phyloP scores from a whole-genome alignment of 768 basidiomycete species.

The Imleria badia region DNA sequence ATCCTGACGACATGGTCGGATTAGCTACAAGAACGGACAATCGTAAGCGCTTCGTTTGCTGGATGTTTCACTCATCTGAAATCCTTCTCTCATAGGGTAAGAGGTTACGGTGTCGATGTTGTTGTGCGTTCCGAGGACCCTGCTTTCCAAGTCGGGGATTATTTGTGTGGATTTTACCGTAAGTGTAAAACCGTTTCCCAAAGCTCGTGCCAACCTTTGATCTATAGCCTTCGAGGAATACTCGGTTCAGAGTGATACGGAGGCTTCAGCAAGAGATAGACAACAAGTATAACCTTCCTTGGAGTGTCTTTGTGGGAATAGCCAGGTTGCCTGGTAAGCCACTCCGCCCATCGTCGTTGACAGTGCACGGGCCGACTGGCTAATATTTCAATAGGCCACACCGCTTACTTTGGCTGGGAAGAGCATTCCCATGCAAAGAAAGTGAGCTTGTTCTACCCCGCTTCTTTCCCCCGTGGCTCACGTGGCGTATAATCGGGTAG shows the following conservation, averaged over 20 bases:
- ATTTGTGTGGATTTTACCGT: slow-evolving; percentile 26
- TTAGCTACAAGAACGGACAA: background rate
- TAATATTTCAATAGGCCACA: slow-evolving; percentile 17
- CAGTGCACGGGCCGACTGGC: background rate
- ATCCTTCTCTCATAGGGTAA: background rate
- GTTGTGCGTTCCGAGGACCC: slow-evolving; percentile 18
- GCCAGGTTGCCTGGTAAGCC: background rate
- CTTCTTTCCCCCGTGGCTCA: background rate
- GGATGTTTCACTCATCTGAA: background rate
- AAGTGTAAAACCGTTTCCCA: too few relatives aligned
- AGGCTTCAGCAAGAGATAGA: too few relatives aligned
- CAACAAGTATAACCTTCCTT: too few relatives aligned
- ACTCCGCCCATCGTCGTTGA: slow-evolving; percentile 5
- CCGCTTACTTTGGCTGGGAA: slow-evolving; percentile 16
- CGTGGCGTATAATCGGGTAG: slow-evolving; percentile 16
- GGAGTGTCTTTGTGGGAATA: too few relatives aligned
- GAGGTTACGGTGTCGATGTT: slow-evolving; percentile 40
- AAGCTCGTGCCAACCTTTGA: background rate
- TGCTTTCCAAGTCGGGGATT: slow-evolving; percentile 13
- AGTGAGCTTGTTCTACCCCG: slow-evolving; percentile 17
- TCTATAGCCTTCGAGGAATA: too few relatives aligned
- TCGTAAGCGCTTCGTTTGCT: background rate
- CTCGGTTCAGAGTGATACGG: too few relatives aligned
- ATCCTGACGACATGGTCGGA: slow-evolving; percentile 12
- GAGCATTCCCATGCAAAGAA: slow-evolving; percentile 16